Evolutionary conservation across 129 eudicot genomes (phyloP).

Genomic region (Saussurea involucrata): DNA sequence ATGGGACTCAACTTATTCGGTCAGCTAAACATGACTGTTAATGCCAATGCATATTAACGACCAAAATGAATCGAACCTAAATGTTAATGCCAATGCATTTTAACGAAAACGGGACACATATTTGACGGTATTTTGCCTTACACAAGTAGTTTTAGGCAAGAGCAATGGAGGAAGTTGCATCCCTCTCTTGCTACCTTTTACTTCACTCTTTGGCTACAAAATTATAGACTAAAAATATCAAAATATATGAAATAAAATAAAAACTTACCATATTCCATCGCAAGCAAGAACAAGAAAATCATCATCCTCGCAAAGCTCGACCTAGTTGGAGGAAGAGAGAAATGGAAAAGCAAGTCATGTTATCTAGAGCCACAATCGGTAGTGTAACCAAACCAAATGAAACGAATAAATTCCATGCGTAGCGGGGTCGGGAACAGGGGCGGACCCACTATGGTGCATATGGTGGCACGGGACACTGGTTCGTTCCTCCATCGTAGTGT

Average conservation of each 20-base stretch:
- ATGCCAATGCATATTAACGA: no score
- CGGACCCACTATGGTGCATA: no score
- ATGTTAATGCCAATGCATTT: neutral
- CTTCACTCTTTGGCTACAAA: neutral
- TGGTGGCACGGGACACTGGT: no score
- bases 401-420: neutral
- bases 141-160: neutral
- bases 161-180: no score
- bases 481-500: no score
- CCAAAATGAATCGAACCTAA: no score
- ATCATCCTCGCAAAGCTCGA: conserved; percentile 74
- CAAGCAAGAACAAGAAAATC: conserved; percentile 92
- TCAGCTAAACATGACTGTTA: no score
- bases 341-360: conserved; percentile 19
- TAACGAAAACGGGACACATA: neutral
- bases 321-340: conserved; percentile 38
- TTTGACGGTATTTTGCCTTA: neutral
- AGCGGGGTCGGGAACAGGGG: no score
- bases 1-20: no score
- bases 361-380: conserved; percentile 16
- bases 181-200: neutral
- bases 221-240: neutral
- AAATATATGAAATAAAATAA: neutral
- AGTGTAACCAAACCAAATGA: neutral
- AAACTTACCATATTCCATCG: conserved; percentile 89